Evolutionary conservation across 371 early-diverging fungal genomes (phyloP).

Genomic region (Sporodiniella umbellata): DNA sequence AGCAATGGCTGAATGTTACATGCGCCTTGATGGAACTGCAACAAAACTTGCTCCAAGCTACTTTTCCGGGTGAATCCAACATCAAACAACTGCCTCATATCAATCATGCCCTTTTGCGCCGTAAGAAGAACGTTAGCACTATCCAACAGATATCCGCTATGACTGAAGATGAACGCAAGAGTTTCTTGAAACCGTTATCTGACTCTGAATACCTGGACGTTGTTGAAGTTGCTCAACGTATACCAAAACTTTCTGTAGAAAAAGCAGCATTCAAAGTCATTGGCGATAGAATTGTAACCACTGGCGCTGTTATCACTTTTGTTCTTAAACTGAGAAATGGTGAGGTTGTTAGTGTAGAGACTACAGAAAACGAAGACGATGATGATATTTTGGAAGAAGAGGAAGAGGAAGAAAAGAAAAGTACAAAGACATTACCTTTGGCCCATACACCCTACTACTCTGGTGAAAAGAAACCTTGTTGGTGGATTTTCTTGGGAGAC

Average conservation of each 20-base stretch:
- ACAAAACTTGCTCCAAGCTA: constrained; percentile 82
- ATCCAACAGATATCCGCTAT: constrained; percentile 67
- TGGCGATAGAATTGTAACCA: constrained; percentile 78
- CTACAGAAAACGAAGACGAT: constrained; percentile 31
- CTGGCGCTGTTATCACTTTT: constrained; percentile 78
- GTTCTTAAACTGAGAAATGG: constrained; percentile 56
- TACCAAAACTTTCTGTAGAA: constrained; percentile 69
- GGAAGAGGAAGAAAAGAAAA: constrained; percentile 32
- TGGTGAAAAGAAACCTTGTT: constrained; percentile 77
- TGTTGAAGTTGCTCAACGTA: constrained; percentile 69
- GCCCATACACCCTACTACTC: constrained; percentile 72
- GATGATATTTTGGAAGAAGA: constrained; percentile 35
- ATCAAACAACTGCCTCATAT: constrained; percentile 85
- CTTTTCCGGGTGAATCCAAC: constrained; percentile 67
- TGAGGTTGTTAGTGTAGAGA: constrained; percentile 20
- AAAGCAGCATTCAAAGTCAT: constrained; percentile 80
- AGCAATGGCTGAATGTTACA: constrained; percentile 72
- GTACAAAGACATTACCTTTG: constrained; percentile 27
- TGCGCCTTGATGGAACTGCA: constrained; percentile 69
- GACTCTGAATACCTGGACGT: constrained; percentile 65
- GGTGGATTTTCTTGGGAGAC: constrained; percentile 93
- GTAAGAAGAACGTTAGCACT: constrained; percentile 37
- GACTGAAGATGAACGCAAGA: constrained; percentile 59
- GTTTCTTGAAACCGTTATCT: constrained; percentile 51
- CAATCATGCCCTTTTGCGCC: constrained; percentile 38